phyloP scores from a whole-genome alignment of 345 rosid genomes.

The Eucalyptus dawsonii region DNA sequence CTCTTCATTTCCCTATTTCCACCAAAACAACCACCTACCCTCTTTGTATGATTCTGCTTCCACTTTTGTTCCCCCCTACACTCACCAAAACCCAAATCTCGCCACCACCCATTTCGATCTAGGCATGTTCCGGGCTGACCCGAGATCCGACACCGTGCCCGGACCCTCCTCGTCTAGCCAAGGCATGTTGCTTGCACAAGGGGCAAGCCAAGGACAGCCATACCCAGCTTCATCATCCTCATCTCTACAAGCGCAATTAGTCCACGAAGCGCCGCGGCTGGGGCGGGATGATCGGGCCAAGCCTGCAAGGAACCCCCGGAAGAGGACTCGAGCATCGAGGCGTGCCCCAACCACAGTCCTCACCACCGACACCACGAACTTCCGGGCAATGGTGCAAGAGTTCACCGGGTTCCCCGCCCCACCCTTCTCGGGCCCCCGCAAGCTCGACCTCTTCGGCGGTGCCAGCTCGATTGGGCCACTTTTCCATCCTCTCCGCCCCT shows the following conservation, averaged over 20 bases:
- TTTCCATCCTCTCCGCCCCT: constrained; percentile 21
- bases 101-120: background rate
- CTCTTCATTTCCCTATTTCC: background rate
- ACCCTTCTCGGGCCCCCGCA: constrained; percentile 59
- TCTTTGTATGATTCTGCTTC: background rate
- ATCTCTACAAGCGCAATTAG: background rate
- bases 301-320: constrained; percentile 46
- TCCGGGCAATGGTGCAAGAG: constrained; percentile 93
- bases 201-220: constrained; percentile 8
- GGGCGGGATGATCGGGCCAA: constrained; percentile 4
- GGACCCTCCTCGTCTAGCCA: background rate
- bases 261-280: background rate
- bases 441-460: constrained; percentile 54
- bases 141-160: too few species aligned
- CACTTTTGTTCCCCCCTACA: background rate
- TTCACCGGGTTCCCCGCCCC: constrained; percentile 85
- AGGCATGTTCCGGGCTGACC: background rate
- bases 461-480: background rate
- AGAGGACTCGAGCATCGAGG: constrained; percentile 80
- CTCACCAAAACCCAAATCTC: background rate
- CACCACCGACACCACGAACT: constrained; percentile 81
- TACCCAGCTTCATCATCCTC: background rate
- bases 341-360: constrained; percentile 87
- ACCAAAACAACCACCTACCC: background rate
- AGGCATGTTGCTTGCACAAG: constrained; percentile 4